Base-by-base conservation (phyloP, 2,329 filamentous ascomycete species). In the Saccharata proteae region DNA sequence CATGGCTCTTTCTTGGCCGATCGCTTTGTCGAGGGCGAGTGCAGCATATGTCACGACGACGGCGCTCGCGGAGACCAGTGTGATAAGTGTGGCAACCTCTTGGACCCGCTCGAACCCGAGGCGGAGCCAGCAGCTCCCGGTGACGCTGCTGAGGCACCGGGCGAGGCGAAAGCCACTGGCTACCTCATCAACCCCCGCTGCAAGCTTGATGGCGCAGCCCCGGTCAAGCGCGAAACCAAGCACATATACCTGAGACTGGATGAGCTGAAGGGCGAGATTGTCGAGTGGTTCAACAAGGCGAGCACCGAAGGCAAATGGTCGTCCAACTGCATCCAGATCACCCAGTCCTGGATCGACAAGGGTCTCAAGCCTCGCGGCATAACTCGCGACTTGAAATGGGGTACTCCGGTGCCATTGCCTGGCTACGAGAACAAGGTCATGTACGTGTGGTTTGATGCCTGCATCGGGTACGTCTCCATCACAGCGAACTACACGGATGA, bases 391-490 rank as follows among this genome's bases (percentile, higher is more conserved):
- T 65, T 94, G 38, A 86, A 81, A 54, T 94, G 88, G 88, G 88
- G 88, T 49, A 74, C 72, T 6, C 65, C 69, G 2, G 69, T 74
- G 9, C 70, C 70, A 16, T 48, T 71, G 3, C 56, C 67, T 17
- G 74, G 68, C 9, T 80, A 77, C 45, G 72, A 78, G 40, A 66
- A 77, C 40, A 82, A 82, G 64, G 88, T 93, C 39, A 75, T 94
- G 42, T 94, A 94, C 49, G 85, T 93, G 38, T 82, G 79, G 84
- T 84, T 94, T 51, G 83, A 93, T 52, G 83, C 83, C 33, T 90
- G 82, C 57, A 90, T 93, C 48, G 86, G 86, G 13, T 94, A 94
- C 53, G 77, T 85, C n/a, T 93, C 84, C 2, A 94, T 94, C 44
- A 93, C 86, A 2, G 83, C 82, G 41, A 85, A 75, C 45, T 93